Evolutionary conservation across 1,139 yeast genomes (phyloP).

Genomic region (Magnusiomyces suaveolens): DNA sequence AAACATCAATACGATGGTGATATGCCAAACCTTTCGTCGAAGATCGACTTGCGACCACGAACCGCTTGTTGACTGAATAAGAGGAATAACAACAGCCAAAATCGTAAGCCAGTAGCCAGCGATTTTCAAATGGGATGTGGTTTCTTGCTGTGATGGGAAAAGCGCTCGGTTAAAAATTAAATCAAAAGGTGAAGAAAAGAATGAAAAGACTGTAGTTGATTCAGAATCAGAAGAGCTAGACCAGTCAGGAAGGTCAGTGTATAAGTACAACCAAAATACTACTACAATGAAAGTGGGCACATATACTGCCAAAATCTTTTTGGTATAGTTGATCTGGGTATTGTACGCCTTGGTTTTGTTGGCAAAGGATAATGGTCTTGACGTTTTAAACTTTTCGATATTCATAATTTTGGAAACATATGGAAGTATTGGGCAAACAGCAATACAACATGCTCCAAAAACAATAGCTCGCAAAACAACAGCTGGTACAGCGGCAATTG

Average conservation of each 20-base stretch:
- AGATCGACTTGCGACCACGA: conserved; percentile 34
- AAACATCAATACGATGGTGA: conserved; percentile 34
- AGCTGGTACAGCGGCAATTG: background rate
- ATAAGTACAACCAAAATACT: background rate
- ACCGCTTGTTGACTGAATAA: background rate
- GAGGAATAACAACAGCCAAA: conserved; percentile 1
- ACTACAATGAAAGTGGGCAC: background rate
- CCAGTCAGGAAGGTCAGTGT: conserved; percentile 2
- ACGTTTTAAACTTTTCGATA: conserved; percentile 1
- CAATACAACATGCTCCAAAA: conserved; percentile 4
- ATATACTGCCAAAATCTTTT: background rate
- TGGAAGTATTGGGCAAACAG: conserved; percentile 1
- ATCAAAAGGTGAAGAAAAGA: background rate
- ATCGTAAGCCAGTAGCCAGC: conserved; percentile 6
- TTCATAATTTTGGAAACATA: conserved; percentile 3
- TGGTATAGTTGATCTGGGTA: background rate
- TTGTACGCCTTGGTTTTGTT: background rate
- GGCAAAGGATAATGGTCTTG: conserved; percentile 1
- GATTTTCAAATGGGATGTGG: conserved; percentile 1
- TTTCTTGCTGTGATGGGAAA: conserved; percentile 1
- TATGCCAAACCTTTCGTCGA: conserved; percentile 45
- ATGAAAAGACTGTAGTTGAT: background rate
- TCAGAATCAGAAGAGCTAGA: background rate
- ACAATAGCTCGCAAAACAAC: conserved; percentile 4
- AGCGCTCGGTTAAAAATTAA: background rate